A percentile compares a stretch with the other conserved stretches of the same genome.
phyloP scores from a whole-genome alignment of 768 basidiomycete genomes.

The Boletus pseudopeckii region DNA sequence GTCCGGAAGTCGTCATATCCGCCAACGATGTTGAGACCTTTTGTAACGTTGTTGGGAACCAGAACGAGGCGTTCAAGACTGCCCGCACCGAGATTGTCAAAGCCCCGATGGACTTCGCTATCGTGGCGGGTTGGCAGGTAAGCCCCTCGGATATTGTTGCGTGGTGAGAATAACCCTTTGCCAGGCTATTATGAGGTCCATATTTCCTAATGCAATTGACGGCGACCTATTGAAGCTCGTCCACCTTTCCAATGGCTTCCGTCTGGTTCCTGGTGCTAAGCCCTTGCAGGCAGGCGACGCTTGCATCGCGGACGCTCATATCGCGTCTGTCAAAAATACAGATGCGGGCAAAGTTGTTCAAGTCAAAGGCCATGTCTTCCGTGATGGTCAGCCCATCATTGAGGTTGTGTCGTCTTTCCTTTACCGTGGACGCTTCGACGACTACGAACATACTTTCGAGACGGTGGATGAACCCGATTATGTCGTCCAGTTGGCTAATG shows the following conservation, averaged over 20 bases:
- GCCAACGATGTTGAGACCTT: conserved; percentile 79
- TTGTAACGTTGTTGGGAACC: conserved; percentile 91
- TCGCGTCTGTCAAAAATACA: conserved; percentile 85
- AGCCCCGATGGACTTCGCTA: conserved; percentile 98
- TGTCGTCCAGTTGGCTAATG: conserved; percentile 65
- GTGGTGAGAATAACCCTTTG: conserved; percentile 7
- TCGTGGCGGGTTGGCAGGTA: conserved; percentile 98
- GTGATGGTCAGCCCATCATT: conserved; percentile 76
- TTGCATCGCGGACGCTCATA: conserved; percentile 85
- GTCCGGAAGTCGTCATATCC: conserved; percentile 81
- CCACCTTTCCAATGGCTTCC: conserved; percentile 97
- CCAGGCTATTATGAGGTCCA: conserved; percentile 98
- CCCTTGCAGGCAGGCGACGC: conserved; percentile 82
- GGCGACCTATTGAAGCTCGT: conserved; percentile 95
- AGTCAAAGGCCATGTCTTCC: conserved; percentile 80
- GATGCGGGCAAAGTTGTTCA: conserved; percentile 92
- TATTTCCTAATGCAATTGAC: conserved; percentile 89
- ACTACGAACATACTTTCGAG: conserved; percentile 96
- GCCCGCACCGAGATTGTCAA: conserved; percentile 63
- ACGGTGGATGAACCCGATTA: conserved; percentile 88
- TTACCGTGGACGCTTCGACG: conserved; percentile 91
- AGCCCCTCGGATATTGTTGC: conserved; percentile 24
- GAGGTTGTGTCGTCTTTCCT: conserved; percentile 95
- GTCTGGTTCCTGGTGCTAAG: conserved; percentile 72
- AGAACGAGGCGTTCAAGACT: conserved; percentile 85